A percentile compares a stretch with the other conserved stretches of the same genome.
phyloP scores from a whole-genome alignment of 164 flowering plant genomes.

The Echeveria elegans region DNA sequence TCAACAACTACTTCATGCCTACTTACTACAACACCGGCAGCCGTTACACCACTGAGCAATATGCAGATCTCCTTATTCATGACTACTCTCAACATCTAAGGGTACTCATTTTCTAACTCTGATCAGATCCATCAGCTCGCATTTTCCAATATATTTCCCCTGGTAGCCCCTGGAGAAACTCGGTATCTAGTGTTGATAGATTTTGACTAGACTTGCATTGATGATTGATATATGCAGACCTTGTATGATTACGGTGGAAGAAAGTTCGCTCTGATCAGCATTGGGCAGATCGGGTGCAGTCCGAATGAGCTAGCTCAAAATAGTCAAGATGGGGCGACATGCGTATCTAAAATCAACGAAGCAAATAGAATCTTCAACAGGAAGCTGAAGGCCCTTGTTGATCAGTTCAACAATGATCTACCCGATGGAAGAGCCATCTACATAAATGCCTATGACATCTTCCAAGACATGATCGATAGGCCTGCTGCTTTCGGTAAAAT shows the following conservation, averaged over 20 bases:
- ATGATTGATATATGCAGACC: conserved; percentile 21
- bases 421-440: conserved; percentile 50
- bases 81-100: conserved; percentile 51
- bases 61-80: conserved; percentile 52
- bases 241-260: conserved; percentile 71
- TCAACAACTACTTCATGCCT: conserved; percentile 82
- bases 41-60: conserved; percentile 61
- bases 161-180: background rate
- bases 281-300: conserved; percentile 72
- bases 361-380: conserved; percentile 51
- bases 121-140: conserved; percentile 51
- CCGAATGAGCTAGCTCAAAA: conserved; percentile 63
- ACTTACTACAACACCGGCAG: conserved; percentile 55
- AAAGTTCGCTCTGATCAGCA: conserved; percentile 46
- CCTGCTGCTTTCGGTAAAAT: conserved; percentile 42
- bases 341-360: conserved; percentile 50
- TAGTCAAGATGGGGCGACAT: conserved; percentile 19
- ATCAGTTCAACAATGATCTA: conserved; percentile 43
- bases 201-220: background rate
- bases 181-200: background rate
- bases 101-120: conserved; percentile 41
- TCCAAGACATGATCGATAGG: conserved; percentile 40
- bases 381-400: conserved; percentile 46
- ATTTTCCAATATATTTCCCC: conserved; percentile 10
- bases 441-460: conserved; percentile 42